Base-by-base conservation (phyloP, 345 rosid species). In the Odontarrhena argentea region DNA sequence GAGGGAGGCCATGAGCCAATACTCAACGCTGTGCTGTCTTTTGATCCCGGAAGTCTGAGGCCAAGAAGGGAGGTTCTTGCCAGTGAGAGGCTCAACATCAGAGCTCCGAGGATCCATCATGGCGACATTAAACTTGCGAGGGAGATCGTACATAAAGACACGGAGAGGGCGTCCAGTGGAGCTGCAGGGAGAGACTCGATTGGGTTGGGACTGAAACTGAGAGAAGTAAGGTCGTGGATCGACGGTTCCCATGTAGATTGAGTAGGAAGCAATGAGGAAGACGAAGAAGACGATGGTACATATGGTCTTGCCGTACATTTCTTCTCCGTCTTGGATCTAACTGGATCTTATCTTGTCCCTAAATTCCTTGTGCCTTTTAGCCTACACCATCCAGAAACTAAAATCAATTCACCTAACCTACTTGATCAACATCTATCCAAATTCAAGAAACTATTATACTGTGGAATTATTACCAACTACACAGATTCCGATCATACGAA, bases 1-100 rank as follows among this genome's bases (percentile, higher is more conserved):
- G 43, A 94, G 91, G 54, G 97, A 94, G 9, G 84, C 96, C 97
- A 91, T 84, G 56, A 94, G 63, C 99, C 99, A 94, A 58, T 94
- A 94, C 86, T 94, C 99, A 47, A 87, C 91, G 50, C 97, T 91
- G 56, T 94, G 98, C 75, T 94, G 97, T 79, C 68, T 67, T 71
- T 79, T 78, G 40, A 91, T 50, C 36, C 96, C 97, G 12, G 83
- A 70, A 56, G 77, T 81, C 8, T 60, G 53, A 11, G 89, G 87
- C 99, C 97, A 94, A 10, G 76, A 76, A 7, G 96, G 96, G 55
- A 91, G 60, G 55, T 83, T 81, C 72, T 79, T 70, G 5, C 68
- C 81, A 2, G 91, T 87, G 41, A 94, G 77, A 1, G 87, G 86
- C 63, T 69, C 74, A 2, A 74, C 80, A 26, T 83, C 81, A 7